phyloP scores from a whole-genome alignment of 2,329 filamentous ascomycete genomes.

The Fusarium equiseti region DNA sequence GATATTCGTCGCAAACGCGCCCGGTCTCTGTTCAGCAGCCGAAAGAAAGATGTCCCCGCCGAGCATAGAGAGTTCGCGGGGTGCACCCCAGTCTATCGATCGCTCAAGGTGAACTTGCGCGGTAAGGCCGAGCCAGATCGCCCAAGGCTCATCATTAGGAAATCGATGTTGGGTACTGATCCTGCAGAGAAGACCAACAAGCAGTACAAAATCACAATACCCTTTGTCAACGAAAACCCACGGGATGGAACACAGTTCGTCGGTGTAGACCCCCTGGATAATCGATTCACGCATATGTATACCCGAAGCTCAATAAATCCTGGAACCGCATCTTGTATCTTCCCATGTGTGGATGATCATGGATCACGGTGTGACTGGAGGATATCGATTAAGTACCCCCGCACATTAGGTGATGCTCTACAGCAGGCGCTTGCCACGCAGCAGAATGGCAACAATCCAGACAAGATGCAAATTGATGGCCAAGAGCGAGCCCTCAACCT shows the following conservation, averaged over 20 bases:
- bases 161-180: slow-evolving; percentile 54
- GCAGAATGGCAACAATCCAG: slow-evolving; percentile 51
- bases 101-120: slow-evolving; percentile 61
- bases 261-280: slow-evolving; percentile 82
- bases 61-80: slow-evolving; percentile 67
- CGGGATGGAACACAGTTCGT: slow-evolving; percentile 94
- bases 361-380: slow-evolving; percentile 87
- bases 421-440: slow-evolving; percentile 61
- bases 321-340: slow-evolving; percentile 85
- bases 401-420: slow-evolving; percentile 84
- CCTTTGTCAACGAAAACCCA: slow-evolving; percentile 80
- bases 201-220: slow-evolving; percentile 70
- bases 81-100: slow-evolving; percentile 68
- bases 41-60: slow-evolving; percentile 66
- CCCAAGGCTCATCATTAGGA: slow-evolving; percentile 59
- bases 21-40: slow-evolving; percentile 64
- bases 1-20: slow-evolving; percentile 78
- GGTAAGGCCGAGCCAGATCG: slow-evolving; percentile 56
- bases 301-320: slow-evolving; percentile 84
- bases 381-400: slow-evolving; percentile 85
- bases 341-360: slow-evolving; percentile 92
- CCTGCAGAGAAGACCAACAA: slow-evolving; percentile 55
- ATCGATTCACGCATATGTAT: slow-evolving; percentile 90
- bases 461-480: slow-evolving; percentile 57
- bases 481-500: slow-evolving; percentile 59